Base-by-base conservation (phyloP, 441 rosid genomes). In the Geranium incanum region DNA sequence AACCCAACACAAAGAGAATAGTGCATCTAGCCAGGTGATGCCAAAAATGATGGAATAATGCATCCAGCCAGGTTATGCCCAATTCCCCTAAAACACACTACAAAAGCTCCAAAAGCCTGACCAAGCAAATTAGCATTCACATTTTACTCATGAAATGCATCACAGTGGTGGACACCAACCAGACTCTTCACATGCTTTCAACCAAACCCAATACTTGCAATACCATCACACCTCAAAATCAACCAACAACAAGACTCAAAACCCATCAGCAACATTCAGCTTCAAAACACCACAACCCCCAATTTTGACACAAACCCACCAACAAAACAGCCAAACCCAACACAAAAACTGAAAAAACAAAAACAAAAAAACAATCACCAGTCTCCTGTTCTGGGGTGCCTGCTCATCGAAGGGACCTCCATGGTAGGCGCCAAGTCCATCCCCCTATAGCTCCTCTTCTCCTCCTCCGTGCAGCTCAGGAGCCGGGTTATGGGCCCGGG, bases 381-480 rank as follows among this genome's bases (percentile, higher is more conserved):
- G 79, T 95, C 99, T 60, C 88, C 90, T 75, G 99, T 95, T 80
- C 70, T 90, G 15, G 99, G 99, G 78, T 95, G 97, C 76, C 68
- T 84, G 78, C 98, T 95, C 99, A 92, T 89, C 39, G 98, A 92
- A 19, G 99, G 99, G 67, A 95, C 99, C 33, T 83, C 81, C 71
- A 92, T 66, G 71, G 96, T 95, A 2, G 97, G 96, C 78, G 99
- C 97, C 71, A 95, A 89, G 76, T 88, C 80, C 97, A 87, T 88
- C 78, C 99, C 98, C 76, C 65, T 81, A 73, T 92, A 95, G 57
- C 80, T 83, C 89, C 78, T 89, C 86, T 74, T 85, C 89, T 95
- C 87, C 70, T 90, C 90, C 2, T 89, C 89, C 66, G 99, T 90
- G 82, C 99, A 95, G 81, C 99, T 92, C 68, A 95, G 81, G 9